Conservation (phyloP, 169 alveolate species). For the Plasmodium billcollinsi region DNA sequence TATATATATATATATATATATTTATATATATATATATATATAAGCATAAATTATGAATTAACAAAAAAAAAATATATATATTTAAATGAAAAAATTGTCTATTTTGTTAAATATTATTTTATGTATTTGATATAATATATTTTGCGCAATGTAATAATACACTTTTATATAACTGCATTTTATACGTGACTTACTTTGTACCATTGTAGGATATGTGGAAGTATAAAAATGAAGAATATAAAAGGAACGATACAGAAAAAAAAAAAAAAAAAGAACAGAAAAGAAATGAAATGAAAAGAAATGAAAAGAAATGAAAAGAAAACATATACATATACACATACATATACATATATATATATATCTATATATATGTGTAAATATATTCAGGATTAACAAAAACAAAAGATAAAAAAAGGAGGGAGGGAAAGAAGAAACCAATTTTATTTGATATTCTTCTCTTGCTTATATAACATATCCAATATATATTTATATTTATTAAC, state of each 20-base stretch:
- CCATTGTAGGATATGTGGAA: neutral
- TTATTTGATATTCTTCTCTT: constrained; percentile 68
- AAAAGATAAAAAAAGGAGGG: neutral
- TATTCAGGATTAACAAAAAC: neutral
- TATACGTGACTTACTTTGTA: neutral
- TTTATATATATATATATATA: neutral
- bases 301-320: neutral
- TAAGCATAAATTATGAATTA: neutral
- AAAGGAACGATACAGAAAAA: no score
- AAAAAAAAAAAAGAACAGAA: neutral
- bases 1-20: neutral
- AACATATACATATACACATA: neutral
- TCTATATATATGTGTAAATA: neutral
- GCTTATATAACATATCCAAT: constrained; percentile 67
- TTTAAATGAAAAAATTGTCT: neutral
- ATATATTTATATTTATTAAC: constrained; percentile 71
- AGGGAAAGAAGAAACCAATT: neutral
- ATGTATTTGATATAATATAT: neutral
- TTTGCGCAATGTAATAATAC: neutral
- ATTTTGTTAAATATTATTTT: neutral
- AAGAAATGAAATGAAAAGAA: neutral
- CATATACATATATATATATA: neutral
- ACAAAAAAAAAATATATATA: neutral
- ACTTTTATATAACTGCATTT: neutral
- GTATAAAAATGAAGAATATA: neutral